Conservation (phyloP, 495 filamentous ascomycete genomes). For the Achaetomiella virescens region DNA sequence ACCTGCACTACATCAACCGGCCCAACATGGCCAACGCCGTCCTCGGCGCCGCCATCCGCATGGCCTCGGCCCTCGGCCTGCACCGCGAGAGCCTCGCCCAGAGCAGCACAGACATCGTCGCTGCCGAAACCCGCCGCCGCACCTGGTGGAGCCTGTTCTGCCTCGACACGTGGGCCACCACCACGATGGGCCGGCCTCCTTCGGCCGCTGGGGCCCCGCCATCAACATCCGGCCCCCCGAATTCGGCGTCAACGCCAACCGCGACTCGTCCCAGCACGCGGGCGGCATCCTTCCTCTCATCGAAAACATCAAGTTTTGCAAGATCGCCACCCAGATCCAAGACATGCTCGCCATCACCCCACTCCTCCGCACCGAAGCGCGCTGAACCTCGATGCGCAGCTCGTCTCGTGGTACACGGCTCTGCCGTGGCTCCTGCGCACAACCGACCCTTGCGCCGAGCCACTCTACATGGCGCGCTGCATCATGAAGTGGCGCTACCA, state of each 20-base stretch:
- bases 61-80: slow-evolving; percentile 66
- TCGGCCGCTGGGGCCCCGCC: slow-evolving; percentile 66
- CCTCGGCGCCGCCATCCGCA: slow-evolving; percentile 59
- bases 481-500: slow-evolving; percentile 81
- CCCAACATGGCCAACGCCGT: slow-evolving; percentile 69
- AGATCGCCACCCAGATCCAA: slow-evolving; percentile 71
- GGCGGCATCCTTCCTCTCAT: slow-evolving; percentile 64
- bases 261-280: slow-evolving; percentile 51
- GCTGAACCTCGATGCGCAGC: slow-evolving; percentile 59
- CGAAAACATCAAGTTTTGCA: slow-evolving; percentile 75
- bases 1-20: slow-evolving; percentile 72
- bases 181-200: slow-evolving; percentile 68
- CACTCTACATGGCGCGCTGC: slow-evolving; percentile 60
- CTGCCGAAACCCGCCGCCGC: slow-evolving; percentile 58
- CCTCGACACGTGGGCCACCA: slow-evolving; percentile 72
- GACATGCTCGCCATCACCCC: slow-evolving; percentile 67
- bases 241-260: slow-evolving; percentile 39
- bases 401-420: slow-evolving; percentile 65
- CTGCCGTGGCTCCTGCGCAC: slow-evolving; percentile 66
- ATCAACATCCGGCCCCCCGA: slow-evolving; percentile 68
- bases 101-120: slow-evolving; percentile 45
- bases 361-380: slow-evolving; percentile 58
- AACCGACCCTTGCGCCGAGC: slow-evolving; percentile 63
- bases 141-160: slow-evolving; percentile 80
- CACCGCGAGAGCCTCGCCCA: slow-evolving; percentile 64